phyloP scores from a whole-genome alignment of 306 rosid genomes.

The Rosa persica region DNA sequence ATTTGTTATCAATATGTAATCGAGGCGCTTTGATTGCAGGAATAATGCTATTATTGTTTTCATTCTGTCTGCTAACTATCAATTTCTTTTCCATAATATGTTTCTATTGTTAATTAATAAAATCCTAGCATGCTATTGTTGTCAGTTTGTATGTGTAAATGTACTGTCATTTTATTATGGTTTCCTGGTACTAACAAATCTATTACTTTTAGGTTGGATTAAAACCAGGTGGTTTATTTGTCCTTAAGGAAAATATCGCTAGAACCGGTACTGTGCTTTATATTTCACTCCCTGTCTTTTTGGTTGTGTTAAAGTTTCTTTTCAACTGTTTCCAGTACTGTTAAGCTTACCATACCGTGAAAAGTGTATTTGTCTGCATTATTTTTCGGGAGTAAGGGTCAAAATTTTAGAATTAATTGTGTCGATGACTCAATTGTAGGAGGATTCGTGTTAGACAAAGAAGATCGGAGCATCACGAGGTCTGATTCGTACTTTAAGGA shows the following conservation, averaged over 20 bases:
- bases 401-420: conserved; percentile 2
- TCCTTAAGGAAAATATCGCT: conserved; percentile 89
- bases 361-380: not conserved
- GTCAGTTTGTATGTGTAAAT: not conserved
- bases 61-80: not conserved
- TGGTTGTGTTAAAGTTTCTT: conserved; percentile 14
- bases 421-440: conserved; percentile 38
- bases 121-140: not conserved
- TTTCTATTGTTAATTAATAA: not conserved
- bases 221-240: conserved; percentile 80
- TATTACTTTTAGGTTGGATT: conserved; percentile 67
- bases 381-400: not conserved
- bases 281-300: conserved; percentile 19
- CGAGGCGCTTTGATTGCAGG: not conserved
- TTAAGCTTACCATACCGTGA: not conserved
- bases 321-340: conserved; percentile 19
- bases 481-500: conserved; percentile 78
- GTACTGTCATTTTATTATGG: not conserved
- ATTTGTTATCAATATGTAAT: not conserved
- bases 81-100: not conserved
- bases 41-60: not conserved
- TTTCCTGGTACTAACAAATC: conserved; percentile 24
- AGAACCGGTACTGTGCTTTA: conserved; percentile 56
- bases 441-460: conserved; percentile 90
- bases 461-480: conserved; percentile 82